Conservation (phyloP, 345 rosid species). For the Camelina sativa region DNA sequence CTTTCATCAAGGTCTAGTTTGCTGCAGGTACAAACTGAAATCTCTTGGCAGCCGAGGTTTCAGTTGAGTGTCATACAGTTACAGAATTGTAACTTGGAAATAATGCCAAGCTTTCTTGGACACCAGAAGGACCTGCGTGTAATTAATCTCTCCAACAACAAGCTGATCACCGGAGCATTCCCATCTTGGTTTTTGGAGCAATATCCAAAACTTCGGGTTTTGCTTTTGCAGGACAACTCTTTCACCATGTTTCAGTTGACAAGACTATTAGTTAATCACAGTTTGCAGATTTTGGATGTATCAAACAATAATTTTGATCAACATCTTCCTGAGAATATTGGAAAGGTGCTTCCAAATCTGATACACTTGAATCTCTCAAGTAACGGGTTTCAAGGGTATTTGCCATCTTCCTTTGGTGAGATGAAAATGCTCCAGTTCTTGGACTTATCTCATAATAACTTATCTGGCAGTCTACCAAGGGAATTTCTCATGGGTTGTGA, state of each 20-base stretch:
- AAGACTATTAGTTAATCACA: not conserved
- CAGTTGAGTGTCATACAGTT: slow-evolving; percentile 13
- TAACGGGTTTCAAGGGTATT: slow-evolving; percentile 4
- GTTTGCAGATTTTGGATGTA: not conserved
- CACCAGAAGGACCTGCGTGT: slow-evolving; percentile 15
- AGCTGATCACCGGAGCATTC: not conserved
- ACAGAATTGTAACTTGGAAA: slow-evolving; percentile 6
- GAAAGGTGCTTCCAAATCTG: not conserved
- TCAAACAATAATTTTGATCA: not conserved
- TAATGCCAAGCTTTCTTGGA: slow-evolving; percentile 18
- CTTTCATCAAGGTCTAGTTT: slow-evolving; percentile 13
- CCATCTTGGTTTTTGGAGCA: slow-evolving; percentile 25
- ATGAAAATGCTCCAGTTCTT: not conserved
- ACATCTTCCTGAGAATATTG: not conserved
- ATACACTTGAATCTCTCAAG: slow-evolving; percentile 18
- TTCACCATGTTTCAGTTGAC: slow-evolving; percentile 1
- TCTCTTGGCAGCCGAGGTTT: not conserved
- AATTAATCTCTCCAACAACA: slow-evolving; percentile 34
- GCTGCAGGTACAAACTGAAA: not conserved
- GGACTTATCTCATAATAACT: slow-evolving; percentile 29
- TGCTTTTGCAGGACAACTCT: slow-evolving; percentile 27
- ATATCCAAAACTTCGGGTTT: not conserved
- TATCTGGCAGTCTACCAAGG: slow-evolving; percentile 5
- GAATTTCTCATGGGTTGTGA: not conserved
- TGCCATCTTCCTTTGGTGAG: not conserved